Evolutionary conservation across 768 basidiomycete genomes (phyloP), one percentile per base, ranked within the genome.

Genomic region (Tylopilus plumbeoviolaceoides): DNA sequence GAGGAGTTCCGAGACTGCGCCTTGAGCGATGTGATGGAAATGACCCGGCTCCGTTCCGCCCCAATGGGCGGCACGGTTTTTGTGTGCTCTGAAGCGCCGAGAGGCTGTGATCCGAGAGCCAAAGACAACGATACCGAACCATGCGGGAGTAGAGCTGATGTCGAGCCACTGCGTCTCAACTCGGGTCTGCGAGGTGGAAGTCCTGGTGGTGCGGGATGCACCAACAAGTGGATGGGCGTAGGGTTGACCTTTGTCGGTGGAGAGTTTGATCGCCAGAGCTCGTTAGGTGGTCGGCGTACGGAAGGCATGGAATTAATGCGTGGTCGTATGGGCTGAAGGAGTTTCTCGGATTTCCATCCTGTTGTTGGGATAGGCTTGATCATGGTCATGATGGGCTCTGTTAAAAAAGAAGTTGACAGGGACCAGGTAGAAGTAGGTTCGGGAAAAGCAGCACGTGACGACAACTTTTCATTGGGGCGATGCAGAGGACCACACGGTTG

Each of bases 51-150:
- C n/a, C 69, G 61, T 54, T 69, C 68, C 31, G 67, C 65, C 31
- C 68, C 67, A 51, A 67, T 70, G 23, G 68, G 68, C 2, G 53
- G 47, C 11, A 67, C 58, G 25, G 48, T 39, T 25, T 58, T 70
- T 35, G 55, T 54, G 12, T 39, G 59, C 18, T 67, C 61, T 4
- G 61, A 54, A 25, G 57, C 57, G 44, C 41, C 40, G 11, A 67
- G 20, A 45, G 65, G 63, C 48, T 62, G 65, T 54, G 63, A 69
- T 31, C 61, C 69, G 8, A 58, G 52, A 23, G 67, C 63, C 47
- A 65, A 43, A 7, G 61, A 62, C 6, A 55, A 48, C 1, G 67
- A 69, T 3, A 55, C 23, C 15, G 68, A 63, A 17, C 53, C 30
- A 39, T 30, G 31, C 7, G 48, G 41, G 31, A 39, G 41, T 7